Base-by-base conservation (phyloP, 2,329 filamentous ascomycete genomes). In the Laburnicola sp. region DNA sequence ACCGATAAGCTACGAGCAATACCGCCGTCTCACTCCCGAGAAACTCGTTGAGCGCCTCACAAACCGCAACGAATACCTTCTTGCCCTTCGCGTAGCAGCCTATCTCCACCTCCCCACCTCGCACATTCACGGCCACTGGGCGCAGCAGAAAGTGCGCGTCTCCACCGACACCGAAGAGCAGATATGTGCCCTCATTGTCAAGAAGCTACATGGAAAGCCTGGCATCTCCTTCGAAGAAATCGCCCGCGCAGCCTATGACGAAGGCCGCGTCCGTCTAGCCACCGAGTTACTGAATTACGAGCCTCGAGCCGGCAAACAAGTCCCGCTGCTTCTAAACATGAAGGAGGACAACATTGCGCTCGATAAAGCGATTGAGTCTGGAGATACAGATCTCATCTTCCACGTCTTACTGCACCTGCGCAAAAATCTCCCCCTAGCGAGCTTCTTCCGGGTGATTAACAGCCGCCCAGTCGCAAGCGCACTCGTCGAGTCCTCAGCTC, bases 211-310 rank as follows among this genome's bases (percentile, higher is more conserved):
- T 1, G 91, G 89, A 31, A 96, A 96, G 68, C 86, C 88, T 0
- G 94, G 93, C 1, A 94, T 99, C 50, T 97, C 93, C 0, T 99
- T 97, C 62, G 93, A 97, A 66, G 85, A 91, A 50, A 96, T 99
- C 63, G 94, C 94, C 0, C 85, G 88, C 49, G 88, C 94, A 25
- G 94, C 94, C 0, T 96, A 96, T 65, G 91, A 97, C 57, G 94
- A 99, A 76, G 94, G 94, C 2, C 85, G 94, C 49, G 83, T 86
- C 2, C 86, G 88, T n/a, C 81, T 99, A 27, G 94, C 94, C 3
- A 97, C 92, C 0, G 86, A 95, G 60, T 79, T 99, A 1, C 80
- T 99, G 5, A 95, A 97, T 65, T 89, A 97, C 66, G 94, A 99
- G 68, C 91, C 93, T 7, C 85, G 94, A 50, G 93, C 91, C 2